A percentile compares a stretch with the other conserved stretches of the same genome.
Evolutionary conservation across 208 protist genomes (phyloP).

Genomic region (Trypanosoma brucei): DNA sequence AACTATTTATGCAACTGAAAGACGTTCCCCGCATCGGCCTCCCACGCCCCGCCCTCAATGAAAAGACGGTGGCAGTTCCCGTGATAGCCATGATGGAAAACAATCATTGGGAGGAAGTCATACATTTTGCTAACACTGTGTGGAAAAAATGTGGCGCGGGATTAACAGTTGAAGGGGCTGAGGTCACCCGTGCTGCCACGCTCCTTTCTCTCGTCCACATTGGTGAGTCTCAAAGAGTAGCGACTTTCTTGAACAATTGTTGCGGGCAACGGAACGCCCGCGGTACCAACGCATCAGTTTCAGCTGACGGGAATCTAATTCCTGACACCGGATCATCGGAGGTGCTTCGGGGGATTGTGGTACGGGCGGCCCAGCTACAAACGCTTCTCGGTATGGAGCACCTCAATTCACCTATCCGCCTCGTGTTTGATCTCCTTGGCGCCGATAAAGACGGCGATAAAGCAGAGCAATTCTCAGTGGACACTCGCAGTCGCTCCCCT

Average conservation of each 20-base stretch:
- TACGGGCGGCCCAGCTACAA: constrained; percentile 30
- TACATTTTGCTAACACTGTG: constrained; percentile 26
- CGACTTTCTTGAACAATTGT: constrained; percentile 16
- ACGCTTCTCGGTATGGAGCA: constrained; percentile 50
- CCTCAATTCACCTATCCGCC: constrained; percentile 52
- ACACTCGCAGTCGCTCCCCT: not conserved
- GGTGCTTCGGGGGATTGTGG: constrained; percentile 16
- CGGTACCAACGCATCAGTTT: no score
- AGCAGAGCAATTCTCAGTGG: constrained; percentile 7
- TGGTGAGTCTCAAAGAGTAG: constrained; percentile 13
- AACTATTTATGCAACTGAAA: constrained; percentile 18
- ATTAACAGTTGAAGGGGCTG: constrained; percentile 18
- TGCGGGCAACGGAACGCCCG: not conserved
- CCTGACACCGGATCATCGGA: not conserved
- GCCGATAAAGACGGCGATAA: constrained; percentile 5
- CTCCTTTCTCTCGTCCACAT: constrained; percentile 12
- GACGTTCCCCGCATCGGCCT: constrained; percentile 1
- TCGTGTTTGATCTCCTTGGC: constrained; percentile 56
- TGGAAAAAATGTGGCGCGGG: constrained; percentile 1
- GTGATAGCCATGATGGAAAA: constrained; percentile 64
- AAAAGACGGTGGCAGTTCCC: constrained; percentile 55
- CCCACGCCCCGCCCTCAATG: constrained; percentile 45
- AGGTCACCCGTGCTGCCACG: constrained; percentile 16
- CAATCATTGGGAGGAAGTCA: constrained; percentile 27
- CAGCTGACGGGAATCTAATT: not conserved